Evolutionary conservation across 2,329 filamentous ascomycete species (phyloP), one percentile per base, ranked within the genome.

Genomic region (Podosphaera xanthii): DNA sequence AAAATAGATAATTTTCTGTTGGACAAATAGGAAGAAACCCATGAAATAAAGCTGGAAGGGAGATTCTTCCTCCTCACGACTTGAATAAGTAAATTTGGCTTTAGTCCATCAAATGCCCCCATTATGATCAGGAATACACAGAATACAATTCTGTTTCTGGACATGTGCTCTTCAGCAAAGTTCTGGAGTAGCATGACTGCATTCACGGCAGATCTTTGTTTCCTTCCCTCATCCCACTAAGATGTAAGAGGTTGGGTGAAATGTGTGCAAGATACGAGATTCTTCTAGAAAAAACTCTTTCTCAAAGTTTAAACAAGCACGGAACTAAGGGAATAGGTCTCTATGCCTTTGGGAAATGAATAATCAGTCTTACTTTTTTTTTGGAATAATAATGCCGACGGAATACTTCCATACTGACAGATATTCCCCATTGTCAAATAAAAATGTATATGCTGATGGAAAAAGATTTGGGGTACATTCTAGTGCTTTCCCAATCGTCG

Each of bases 351-450:
- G 9, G 58, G 58, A 10, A 44, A 7, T 8, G 22, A 42, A 42
- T 57, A 57, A 12, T 57, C 54, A 49, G n/a, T 7, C 36, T 53
- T 55, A 35, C 22, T 44, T 38, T 9, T 22, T 35, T 36, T 59
- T 55, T n/a, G 30, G 30, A 42, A 59, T 48, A 31, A 59, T 55
- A n/a, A 54, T 50, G 2, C 49, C 58, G 36, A 54, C 55, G 31
- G 58, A 10, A 42, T 59, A 7, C 5, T 35, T 59, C 22, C 42
- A 54, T 30, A 54, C 50, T 34, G 50, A 34, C 9, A 31, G 33
- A 50, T 59, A 31, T 6, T 59, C 33, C 8, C 48, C 58, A 22
- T 22, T 22, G 22, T 22, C 22, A 22, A 22, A 22, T 22, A 22
- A 22, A 22, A 22, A 22, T 22, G 31, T 9, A 35, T 53, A 59